A percentile compares a stretch with the other conserved stretches of the same genome.
Evolutionary conservation across 768 basidiomycete genomes (phyloP).

Genomic region (Macrolepiota fuliginosa): DNA sequence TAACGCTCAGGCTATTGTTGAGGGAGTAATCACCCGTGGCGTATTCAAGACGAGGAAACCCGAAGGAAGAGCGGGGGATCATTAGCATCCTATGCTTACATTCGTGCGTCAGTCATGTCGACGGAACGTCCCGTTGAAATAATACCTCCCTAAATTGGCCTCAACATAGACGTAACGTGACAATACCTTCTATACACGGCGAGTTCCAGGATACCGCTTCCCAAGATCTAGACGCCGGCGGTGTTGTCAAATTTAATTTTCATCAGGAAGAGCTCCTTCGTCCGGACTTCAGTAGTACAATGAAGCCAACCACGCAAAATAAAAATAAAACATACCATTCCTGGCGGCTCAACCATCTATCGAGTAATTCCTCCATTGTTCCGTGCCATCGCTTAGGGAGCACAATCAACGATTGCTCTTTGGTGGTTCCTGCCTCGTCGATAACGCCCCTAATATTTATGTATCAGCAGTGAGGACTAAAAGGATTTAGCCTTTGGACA

Average conservation of each 20-base stretch:
- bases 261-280: background rate
- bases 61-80: slow-evolving; percentile 59
- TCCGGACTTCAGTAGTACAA: background rate
- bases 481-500: too few relatives aligned
- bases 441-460: background rate
- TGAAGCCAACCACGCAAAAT: background rate
- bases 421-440: background rate
- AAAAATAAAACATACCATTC: background rate
- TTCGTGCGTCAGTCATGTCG: background rate
- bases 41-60: slow-evolving; percentile 70
- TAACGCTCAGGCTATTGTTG: slow-evolving; percentile 53
- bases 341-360: background rate
- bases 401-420: background rate
- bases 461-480: too few relatives aligned
- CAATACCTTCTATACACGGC: too few relatives aligned
- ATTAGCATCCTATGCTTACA: slow-evolving; percentile 17
- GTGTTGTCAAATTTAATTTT: too few relatives aligned
- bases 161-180: too few relatives aligned
- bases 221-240: too few relatives aligned
- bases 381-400: background rate
- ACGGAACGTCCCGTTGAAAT: too few relatives aligned
- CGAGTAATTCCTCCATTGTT: background rate
- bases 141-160: too few relatives aligned
- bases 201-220: too few relatives aligned
- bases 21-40: slow-evolving; percentile 56